Conservation (phyloP, 2,329 filamentous ascomycete genomes). For the Amauroascus niger region DNA sequence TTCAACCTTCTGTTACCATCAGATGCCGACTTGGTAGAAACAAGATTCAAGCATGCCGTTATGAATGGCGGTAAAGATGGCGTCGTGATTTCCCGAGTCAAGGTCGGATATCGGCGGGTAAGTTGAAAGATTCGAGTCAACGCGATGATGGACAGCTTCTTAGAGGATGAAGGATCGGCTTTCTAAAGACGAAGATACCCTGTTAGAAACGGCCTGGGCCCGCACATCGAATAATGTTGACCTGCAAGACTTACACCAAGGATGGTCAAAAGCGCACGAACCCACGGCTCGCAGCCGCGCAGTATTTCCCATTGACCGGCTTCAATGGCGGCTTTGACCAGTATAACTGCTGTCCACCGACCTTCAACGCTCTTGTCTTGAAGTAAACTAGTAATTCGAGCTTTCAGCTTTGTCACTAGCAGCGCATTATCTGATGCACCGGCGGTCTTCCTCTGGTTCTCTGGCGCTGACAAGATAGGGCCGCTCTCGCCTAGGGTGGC, state of each 20-base stretch:
- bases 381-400: constrained; percentile 64
- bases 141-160: constrained; percentile 65
- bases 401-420: constrained; percentile 74
- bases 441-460: constrained; percentile 49
- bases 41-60: constrained; percentile 59
- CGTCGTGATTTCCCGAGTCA: constrained; percentile 79
- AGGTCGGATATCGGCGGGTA: constrained; percentile 69
- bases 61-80: constrained; percentile 68
- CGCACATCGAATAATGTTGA: no score
- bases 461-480: constrained; percentile 53
- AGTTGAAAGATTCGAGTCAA: constrained; percentile 76
- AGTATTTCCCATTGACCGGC: constrained; percentile 76
- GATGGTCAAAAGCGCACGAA: constrained; percentile 63
- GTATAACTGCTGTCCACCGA: constrained; percentile 64
- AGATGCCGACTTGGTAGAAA: constrained; percentile 39
- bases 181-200: constrained; percentile 44
- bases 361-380: constrained; percentile 66
- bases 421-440: constrained; percentile 56
- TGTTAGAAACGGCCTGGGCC: not conserved
- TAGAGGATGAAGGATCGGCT: constrained; percentile 63
- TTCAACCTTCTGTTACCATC: constrained; percentile 30
- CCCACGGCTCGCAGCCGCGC: constrained; percentile 63
- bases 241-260: constrained; percentile 49
- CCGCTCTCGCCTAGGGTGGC: constrained; percentile 46
- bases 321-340: constrained; percentile 74